Base-by-base conservation (phyloP, 805 yeast species). In the Kregervanrija fluxuum region DNA sequence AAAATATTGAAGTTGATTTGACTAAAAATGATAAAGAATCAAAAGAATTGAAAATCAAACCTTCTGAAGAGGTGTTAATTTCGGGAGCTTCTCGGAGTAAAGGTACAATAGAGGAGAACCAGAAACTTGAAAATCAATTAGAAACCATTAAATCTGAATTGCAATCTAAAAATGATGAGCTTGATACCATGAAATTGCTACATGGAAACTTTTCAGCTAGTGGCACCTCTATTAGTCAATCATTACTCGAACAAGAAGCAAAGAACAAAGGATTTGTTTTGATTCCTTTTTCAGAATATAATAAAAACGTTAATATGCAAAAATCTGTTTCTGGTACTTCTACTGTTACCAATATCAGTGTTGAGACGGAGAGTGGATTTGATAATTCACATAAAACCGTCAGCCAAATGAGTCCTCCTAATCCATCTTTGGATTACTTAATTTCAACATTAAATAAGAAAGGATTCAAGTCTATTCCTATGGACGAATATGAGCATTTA, bases 341-440 rank as follows among this genome's bases (percentile, higher is more conserved):
- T 22, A 22, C 28, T 2, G 28, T 22, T 22, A 22, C 28, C 6
- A 22, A 22, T 22, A 22, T 22, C 8, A 22, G 28, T 22, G 28
- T 22, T 22, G 28, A 22, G 28, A 22, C 28, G 6, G 28, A 22
- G 28, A 22, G 28, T 22, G 28, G 8, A 22, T 22, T 22, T 6
- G 28, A 22, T 4, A 6, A 22, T 22, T 6, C 28, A 6, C 28
- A 22, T 5, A 22, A 6, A 6, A 22, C 28, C 6, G 28, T 22
- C 28, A 22, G 28, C 28, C 28, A 22, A 22, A 22, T 4, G 28
- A 22, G 28, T 5, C 11, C 45, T 15, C 16, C 43, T 8, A 45
- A 43, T 3, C 67, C 70, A 5, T 43, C 66, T 8, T 30, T 65
- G 11, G 61, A 56, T 6, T 54, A 47, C 35, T 52, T 67, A 33